Percentiles rank a stretch among this genome's conserved stretches.
phyloP scores from a whole-genome alignment of 1,284 basidiomycete genomes.

The Cutaneotrichosporon cutaneum region DNA sequence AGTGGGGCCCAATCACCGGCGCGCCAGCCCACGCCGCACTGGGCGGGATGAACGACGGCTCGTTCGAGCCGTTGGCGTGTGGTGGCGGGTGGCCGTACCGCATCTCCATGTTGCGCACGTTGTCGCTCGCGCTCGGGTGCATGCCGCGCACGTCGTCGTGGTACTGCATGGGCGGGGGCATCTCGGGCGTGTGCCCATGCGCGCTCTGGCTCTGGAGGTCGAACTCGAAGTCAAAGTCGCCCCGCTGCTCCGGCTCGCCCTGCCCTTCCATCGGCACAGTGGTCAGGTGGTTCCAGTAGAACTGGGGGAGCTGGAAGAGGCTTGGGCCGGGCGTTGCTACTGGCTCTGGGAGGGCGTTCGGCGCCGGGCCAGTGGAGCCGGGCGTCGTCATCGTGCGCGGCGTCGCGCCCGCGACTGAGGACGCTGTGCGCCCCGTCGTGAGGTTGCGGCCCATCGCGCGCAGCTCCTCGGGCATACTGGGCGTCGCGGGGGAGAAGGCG shows the following conservation, averaged over 20 bases:
- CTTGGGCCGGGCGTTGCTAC: neutral
- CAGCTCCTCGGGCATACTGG: constrained; percentile 23
- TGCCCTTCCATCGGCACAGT: constrained; percentile 6
- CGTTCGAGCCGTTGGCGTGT: neutral
- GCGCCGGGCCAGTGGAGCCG: neutral
- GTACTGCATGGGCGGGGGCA: neutral
- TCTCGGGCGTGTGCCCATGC: neutral
- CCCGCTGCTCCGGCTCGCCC: neutral
- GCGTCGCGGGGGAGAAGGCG: constrained; percentile 4
- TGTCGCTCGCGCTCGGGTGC: neutral
- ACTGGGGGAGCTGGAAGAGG: constrained; percentile 41
- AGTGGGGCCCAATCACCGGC: neutral
- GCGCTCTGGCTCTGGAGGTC: constrained; percentile 1
- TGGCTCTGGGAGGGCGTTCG: neutral
- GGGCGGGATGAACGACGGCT: neutral
- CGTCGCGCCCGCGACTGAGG: neutral
- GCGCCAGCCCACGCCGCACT: neutral
- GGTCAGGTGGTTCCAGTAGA: constrained; percentile 43
- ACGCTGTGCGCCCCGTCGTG: neutral
- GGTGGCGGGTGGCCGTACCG: neutral
- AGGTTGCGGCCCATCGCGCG: constrained; percentile 28
- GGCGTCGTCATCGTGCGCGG: constrained; percentile 1
- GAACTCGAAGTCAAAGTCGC: constrained; percentile 17
- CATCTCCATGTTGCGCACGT: neutral
- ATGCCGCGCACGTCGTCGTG: neutral